Base-by-base conservation (phyloP, 257 asterid genomes). In the Solanum tarijense region DNA sequence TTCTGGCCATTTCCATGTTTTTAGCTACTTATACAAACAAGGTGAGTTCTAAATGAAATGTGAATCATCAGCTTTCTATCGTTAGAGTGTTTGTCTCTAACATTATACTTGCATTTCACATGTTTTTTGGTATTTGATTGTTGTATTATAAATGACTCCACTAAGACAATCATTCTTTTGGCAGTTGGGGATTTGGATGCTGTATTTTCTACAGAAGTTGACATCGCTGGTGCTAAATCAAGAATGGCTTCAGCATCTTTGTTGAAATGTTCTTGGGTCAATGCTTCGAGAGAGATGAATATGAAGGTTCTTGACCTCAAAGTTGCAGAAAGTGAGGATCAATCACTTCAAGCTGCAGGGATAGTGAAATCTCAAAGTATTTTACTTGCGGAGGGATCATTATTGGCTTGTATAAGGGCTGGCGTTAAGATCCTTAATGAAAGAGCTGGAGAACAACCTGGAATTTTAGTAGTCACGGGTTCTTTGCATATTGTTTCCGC, bases 401-500 rank as follows among this genome's bases (percentile, higher is more conserved):
- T 93, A 66, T 55, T 81, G 88, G 91, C 79, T 78, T 92, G 93
- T 31, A 81, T 96, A 36, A 92, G 90, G 90, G 90, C 90, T 23
- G 98, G 96, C 85, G 72, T 86, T 48, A 90, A 89, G 88, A 91
- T 93, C 87, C 93, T 93, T 25, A 36, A 58, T 69, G 91, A 89
- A 84, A 90, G 88, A 83, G 46, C 91, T 71, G 93, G 91, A 73
- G 83, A 76, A n/a, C 88, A 87, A 81, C 84, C 87, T 34, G 92
- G 95, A 68, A 90, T 96, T 72, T 87, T 93, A 66, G 92, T 96
- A 38, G 90, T 96, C 88, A 95, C 98, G 13, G 99, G 99, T 87
- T 97, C 99, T 87, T 88, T 97, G 95, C 98, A 97, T 91, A 88
- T 95, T 90, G 98, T 97, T 91, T 93, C 99, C 9, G 95, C 96